Base-by-base conservation (phyloP, 2,329 filamentous ascomycete species). In the Pleoardoris graminearum region DNA sequence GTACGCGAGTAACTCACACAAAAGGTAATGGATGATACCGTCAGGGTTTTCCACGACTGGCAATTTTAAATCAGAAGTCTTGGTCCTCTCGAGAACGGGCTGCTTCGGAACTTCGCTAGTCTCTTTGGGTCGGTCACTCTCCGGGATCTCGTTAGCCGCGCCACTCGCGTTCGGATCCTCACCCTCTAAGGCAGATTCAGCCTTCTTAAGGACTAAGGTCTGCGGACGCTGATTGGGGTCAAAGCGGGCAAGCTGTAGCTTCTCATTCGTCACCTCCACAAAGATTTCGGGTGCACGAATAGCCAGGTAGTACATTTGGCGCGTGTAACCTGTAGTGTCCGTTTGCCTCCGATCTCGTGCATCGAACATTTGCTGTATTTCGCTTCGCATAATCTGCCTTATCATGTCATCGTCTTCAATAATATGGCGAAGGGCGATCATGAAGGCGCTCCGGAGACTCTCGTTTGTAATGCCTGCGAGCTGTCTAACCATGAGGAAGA, bases 401-500 rank as follows among this genome's bases (percentile, higher is more conserved):
- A 97, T 82, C 1, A 88, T 94, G 16, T 91, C 87, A 44, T 96
- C 91, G 66, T 99, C 95, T 74, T 99, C 94, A 48, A 97, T 85
- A 59, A 99, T 87, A 67, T 99, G 94, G 35, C 95, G 87, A 37
- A 99, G 78, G 47, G 97, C 87, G 11, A 93, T 83, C 82, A 97
- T 87, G 64, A 96, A 88, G 51, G 88, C 82, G 56, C 82, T 82
- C 56, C 87, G 84, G 8, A 99, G 82, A 49, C 87, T 87, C 49
- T 89, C 84, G 25, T 91, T 89, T 6, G 89, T 88, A 25, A 86
- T 82, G 22, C 89, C 89, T 17, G 90, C 87, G 53, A 97, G 83
- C 71, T 97, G 93, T 72, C 95, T 96, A 51, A 93, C 86, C 90
- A 97, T 96, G 46, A 97, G 84, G 73, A 99, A 97, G 19, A 99